Percentiles rank a stretch among this genome's conserved stretches.
Evolutionary conservation across 768 basidiomycete species (phyloP).

Genomic region (Russula sp.): DNA sequence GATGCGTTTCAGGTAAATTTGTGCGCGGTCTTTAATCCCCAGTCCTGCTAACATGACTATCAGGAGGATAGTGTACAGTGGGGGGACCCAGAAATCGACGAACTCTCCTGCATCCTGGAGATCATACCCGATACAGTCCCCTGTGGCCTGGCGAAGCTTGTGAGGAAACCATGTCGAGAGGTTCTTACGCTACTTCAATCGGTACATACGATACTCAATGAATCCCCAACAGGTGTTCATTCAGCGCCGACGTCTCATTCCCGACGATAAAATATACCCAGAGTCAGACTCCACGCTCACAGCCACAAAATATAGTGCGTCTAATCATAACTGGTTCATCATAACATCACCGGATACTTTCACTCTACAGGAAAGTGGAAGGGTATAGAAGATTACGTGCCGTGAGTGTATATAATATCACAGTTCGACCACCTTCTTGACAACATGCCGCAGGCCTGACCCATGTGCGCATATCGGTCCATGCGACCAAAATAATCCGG

Average conservation of each 20-base stretch:
- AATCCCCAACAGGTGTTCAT: conserved; percentile 7
- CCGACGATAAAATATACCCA: conserved; percentile 12
- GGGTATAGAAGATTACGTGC: background rate
- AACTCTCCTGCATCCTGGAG: conserved; percentile 17
- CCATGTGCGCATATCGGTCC: conserved; percentile 56
- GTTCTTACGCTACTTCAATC: background rate
- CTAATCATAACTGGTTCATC: background rate
- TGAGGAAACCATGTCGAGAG: conserved; percentile 20
- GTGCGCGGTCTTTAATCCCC: background rate
- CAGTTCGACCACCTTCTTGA: background rate
- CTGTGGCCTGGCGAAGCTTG: conserved; percentile 21
- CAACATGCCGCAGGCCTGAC: conserved; percentile 28
- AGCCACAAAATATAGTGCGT: background rate
- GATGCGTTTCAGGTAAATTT: background rate
- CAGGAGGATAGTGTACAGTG: conserved; percentile 8
- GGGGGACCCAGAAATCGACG: conserved; percentile 11
- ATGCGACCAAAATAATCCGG: conserved; percentile 35
- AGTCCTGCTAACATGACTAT: background rate
- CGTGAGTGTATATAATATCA: background rate
- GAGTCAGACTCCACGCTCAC: background rate
- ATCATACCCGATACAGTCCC: conserved; percentile 19
- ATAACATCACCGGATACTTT: background rate
- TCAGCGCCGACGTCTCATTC: conserved; percentile 12
- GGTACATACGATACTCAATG: background rate
- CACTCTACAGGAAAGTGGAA: background rate